Conservation (phyloP, 2,329 filamentous ascomycete genomes). For the Coleophoma eucalyptorum region DNA sequence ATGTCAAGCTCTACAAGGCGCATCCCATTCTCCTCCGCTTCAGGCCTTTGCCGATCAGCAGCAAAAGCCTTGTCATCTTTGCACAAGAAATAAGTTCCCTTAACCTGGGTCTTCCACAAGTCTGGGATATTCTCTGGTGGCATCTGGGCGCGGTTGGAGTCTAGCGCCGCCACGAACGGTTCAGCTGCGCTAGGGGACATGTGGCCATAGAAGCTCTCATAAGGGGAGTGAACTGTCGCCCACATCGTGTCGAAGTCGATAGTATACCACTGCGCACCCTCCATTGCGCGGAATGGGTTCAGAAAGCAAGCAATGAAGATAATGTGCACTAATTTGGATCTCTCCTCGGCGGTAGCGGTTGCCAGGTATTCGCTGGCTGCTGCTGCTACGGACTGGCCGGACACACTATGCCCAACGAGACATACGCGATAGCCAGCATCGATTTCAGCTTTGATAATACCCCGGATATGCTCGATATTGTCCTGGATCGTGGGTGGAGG, state of each 20-base stretch:
- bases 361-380: slow-evolving; percentile 1
- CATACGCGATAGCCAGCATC: slow-evolving; percentile 1
- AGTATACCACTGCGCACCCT: not conserved
- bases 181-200: not conserved
- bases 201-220: not conserved
- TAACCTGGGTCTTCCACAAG: slow-evolving; percentile 1
- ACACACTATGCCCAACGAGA: slow-evolving; percentile 1
- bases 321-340: not conserved
- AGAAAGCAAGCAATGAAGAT: slow-evolving; percentile 1
- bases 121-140: not conserved
- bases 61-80: slow-evolving; percentile 1
- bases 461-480: slow-evolving; percentile 1
- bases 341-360: slow-evolving; percentile 1
- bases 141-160: not conserved
- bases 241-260: slow-evolving; percentile 2
- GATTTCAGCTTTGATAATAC: slow-evolving; percentile 1
- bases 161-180: slow-evolving; percentile 1
- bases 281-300: not conserved
- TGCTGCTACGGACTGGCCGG: not conserved
- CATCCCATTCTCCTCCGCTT: slow-evolving; percentile 2
- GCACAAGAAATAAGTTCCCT: slow-evolving; percentile 1
- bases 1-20: slow-evolving; percentile 1
- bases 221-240: not conserved
- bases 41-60: slow-evolving; percentile 1
- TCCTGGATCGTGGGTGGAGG: not conserved